Evolutionary conservation across 2,329 filamentous ascomycete species (phyloP).

Genomic region (Karstenula rhodostoma): DNA sequence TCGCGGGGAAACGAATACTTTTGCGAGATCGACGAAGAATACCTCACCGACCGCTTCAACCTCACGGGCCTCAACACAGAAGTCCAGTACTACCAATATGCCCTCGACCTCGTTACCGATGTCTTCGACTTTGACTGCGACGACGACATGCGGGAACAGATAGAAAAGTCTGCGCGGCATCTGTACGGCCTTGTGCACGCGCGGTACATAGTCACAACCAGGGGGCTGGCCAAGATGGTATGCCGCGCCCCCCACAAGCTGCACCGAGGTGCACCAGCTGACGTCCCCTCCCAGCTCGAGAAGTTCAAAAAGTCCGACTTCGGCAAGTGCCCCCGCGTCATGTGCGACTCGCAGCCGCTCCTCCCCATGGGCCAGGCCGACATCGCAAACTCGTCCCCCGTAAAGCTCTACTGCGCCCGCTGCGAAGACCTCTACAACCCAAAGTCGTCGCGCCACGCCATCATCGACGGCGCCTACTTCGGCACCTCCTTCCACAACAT

Average conservation of each 20-base stretch:
- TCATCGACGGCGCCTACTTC: slow-evolving; percentile 97
- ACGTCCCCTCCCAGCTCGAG: slow-evolving; percentile 75
- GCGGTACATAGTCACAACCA: slow-evolving; percentile 93
- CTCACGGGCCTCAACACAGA: slow-evolving; percentile 96
- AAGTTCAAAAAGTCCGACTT: slow-evolving; percentile 99
- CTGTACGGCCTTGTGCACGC: slow-evolving; percentile 96
- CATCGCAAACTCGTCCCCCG: slow-evolving; percentile 83
- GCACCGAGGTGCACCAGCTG: background rate
- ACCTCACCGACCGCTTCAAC: slow-evolving; percentile 97
- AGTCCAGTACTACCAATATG: slow-evolving; percentile 99
- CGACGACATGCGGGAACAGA: slow-evolving; percentile 96
- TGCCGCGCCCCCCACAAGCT: slow-evolving; percentile 1
- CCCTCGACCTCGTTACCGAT: slow-evolving; percentile 94
- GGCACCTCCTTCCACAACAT: slow-evolving; percentile 99
- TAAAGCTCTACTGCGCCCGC: slow-evolving; percentile 95
- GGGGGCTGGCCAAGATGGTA: slow-evolving; percentile 96
- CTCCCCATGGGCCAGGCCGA: slow-evolving; percentile 95
- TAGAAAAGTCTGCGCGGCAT: slow-evolving; percentile 95
- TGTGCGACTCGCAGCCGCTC: slow-evolving; percentile 91
- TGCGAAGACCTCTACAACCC: slow-evolving; percentile 99
- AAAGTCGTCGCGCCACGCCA: slow-evolving; percentile 93
- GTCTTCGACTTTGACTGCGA: slow-evolving; percentile 99
- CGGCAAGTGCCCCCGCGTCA: slow-evolving; percentile 95
- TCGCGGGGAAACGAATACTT: slow-evolving; percentile 99
- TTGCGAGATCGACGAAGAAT: slow-evolving; percentile 99